Evolutionary conservation across 179 eudicot species (phyloP).

Genomic region (Silene noctiflora): DNA sequence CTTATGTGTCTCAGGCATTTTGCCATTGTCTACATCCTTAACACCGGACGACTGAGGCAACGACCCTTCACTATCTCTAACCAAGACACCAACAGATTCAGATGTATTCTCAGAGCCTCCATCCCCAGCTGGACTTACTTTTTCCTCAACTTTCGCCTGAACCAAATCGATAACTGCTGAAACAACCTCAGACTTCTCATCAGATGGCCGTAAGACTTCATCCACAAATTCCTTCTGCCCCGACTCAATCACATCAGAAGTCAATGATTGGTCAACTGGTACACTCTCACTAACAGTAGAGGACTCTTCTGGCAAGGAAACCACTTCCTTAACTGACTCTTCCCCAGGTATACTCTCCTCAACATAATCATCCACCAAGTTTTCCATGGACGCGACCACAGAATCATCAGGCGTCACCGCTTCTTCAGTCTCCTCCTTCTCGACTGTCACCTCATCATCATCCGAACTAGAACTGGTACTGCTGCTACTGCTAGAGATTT

Average conservation of each 20-base stretch:
- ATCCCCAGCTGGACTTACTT: constrained; percentile 24
- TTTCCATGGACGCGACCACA: constrained; percentile 15
- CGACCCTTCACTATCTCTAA: constrained; percentile 34
- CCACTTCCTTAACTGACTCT: constrained; percentile 40
- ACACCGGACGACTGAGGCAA: constrained; percentile 32
- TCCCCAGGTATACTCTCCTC: constrained; percentile 31
- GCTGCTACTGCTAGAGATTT: constrained; percentile 34
- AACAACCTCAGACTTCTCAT: constrained; percentile 32
- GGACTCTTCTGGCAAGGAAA: constrained; percentile 23
- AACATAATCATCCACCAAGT: not conserved
- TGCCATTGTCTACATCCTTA: constrained; percentile 32
- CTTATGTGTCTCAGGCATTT: constrained; percentile 36
- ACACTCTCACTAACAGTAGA: constrained; percentile 26
- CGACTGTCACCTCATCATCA: constrained; percentile 49
- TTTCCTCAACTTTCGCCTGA: constrained; percentile 31
- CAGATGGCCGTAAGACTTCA: constrained; percentile 22
- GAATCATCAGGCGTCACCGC: constrained; percentile 25
- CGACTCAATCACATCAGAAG: constrained; percentile 28
- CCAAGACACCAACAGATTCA: constrained; percentile 13
- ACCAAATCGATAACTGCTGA: constrained; percentile 23
- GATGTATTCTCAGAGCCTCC: constrained; percentile 17
- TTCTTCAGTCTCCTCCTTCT: constrained; percentile 37
- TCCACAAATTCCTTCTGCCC: constrained; percentile 32
- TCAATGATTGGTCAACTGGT: constrained; percentile 18
- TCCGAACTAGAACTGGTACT: constrained; percentile 48